Percentiles rank a stretch among this genome's conserved stretches.
Conservation (phyloP, 202 grass and related monocot species). For the Zoysia matrella region DNA sequence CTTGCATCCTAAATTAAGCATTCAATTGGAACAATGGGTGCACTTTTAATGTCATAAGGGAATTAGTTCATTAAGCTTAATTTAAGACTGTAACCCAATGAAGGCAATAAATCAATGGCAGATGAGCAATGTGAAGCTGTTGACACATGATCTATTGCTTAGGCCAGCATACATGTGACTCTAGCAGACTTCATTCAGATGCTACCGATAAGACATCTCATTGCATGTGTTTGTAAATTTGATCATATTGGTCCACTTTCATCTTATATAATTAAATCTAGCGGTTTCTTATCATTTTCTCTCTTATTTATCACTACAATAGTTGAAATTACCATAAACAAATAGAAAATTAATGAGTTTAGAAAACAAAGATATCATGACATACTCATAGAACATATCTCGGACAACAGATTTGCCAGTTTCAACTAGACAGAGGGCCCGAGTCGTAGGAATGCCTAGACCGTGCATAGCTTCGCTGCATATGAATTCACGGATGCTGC, state of each 20-base stretch:
- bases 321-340: background rate
- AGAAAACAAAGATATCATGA: constrained; percentile 34
- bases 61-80: background rate
- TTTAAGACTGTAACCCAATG: background rate
- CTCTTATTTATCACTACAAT: background rate
- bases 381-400: constrained; percentile 99
- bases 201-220: background rate
- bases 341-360: background rate
- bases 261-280: constrained; percentile 23
- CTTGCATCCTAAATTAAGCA: background rate
- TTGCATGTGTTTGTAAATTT: background rate
- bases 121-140: background rate
- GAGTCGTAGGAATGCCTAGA: constrained; percentile 92
- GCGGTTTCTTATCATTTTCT: background rate
- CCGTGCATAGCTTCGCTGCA: constrained; percentile 97
- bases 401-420: constrained; percentile 90
- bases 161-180: background rate
- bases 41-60: background rate
- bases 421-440: constrained; percentile 88
- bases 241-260: background rate
- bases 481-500: constrained; percentile 94
- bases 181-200: background rate
- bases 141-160: background rate
- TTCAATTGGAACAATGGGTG: background rate
- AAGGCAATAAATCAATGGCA: background rate